Base-by-base conservation (phyloP, 148 eudicot genomes). In the Heliamphora exappendiculata region DNA sequence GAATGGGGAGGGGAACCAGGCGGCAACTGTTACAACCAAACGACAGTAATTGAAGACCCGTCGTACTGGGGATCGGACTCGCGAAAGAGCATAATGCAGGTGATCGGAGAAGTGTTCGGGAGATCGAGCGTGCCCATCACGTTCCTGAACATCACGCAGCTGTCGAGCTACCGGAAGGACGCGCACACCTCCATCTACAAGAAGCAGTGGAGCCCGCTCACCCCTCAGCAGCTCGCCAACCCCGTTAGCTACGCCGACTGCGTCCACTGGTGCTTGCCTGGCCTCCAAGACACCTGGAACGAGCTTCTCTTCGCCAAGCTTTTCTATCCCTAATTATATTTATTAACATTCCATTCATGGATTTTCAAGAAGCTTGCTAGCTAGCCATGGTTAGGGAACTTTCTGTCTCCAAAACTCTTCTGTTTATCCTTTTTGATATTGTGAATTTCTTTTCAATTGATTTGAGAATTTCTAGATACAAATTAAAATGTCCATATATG, bases 261-360 rank as follows among this genome's bases (percentile, higher is more conserved):
- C 63, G 89, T 89, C 22, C 99, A 92, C 54, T 95, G 97, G 97
- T 95, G 99, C 76, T 51, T 95, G 45, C 99, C 97, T 1, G 98
- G 98, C 3, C 83, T 92, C 1, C 99, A 92, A 75, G 99, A 95
- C 76, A 93, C 94, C 1, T 95, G 99, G 99, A 95, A 95, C 51
- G 99, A 95, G 76, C 91, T 95, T 68, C 79, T 95, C 3, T 92
- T 79, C 53, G 88, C 97, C 13, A 91, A 95, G 84, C 94, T 95
- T 45, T 95, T 95, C 75, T 92, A 92, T 70, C 97, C 96, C 10
- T 92, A 78, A 66, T 47, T 79, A 37, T 65, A n/a, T n/a, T n/a
- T n/a, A n/a, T n/a, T n/a, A n/a, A n/a, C n/a, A n/a, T n/a, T n/a
- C n/a, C n/a, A n/a, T n/a, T n/a, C n/a, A n/a, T n/a, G n/a, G n/a